These are phyloP conservation scores for Penicillium nordicum DNA, from an alignment of 2,329 filamentous ascomycete genomes.

Conservation along the genomic window DNA sequence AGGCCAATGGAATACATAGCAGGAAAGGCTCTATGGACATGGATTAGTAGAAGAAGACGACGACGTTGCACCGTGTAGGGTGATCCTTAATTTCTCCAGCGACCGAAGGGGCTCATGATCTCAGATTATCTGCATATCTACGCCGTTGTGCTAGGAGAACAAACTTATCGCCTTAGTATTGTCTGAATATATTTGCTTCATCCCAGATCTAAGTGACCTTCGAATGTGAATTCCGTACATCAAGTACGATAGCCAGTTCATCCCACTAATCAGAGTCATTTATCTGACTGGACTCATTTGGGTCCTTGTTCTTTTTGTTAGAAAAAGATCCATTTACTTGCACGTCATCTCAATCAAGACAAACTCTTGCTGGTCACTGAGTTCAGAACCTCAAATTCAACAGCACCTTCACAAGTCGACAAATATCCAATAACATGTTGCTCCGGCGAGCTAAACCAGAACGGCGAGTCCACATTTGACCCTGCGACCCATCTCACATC, in stretches of 20 bases:
- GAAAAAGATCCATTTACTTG: too few species aligned
- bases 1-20: too few species aligned
- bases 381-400: constrained; percentile 30
- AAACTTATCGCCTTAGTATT: neutral
- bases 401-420: constrained; percentile 17
- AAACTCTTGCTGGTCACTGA: constrained; percentile 23
- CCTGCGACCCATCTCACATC: constrained; percentile 33
- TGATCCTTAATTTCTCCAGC: neutral
- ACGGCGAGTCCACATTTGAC: constrained; percentile 22
- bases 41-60: neutral
- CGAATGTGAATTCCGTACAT: neutral
- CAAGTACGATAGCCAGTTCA: neutral
- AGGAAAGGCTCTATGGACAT: too few species aligned
- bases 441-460: constrained; percentile 38
- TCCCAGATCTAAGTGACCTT: neutral
- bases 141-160: neutral
- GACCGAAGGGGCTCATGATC: neutral
- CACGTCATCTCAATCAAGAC: neutral
- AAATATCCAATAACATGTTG: constrained; percentile 36
- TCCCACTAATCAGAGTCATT: neutral
- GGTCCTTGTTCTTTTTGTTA: neutral
- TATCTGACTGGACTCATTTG: too few species aligned
- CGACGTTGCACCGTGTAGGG: neutral
- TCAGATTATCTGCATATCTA: neutral
- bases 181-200: too few species aligned